These are phyloP conservation scores for Melanogaster broomeanus DNA, from an alignment of 768 basidiomycete species.

Conservation along the genomic window DNA sequence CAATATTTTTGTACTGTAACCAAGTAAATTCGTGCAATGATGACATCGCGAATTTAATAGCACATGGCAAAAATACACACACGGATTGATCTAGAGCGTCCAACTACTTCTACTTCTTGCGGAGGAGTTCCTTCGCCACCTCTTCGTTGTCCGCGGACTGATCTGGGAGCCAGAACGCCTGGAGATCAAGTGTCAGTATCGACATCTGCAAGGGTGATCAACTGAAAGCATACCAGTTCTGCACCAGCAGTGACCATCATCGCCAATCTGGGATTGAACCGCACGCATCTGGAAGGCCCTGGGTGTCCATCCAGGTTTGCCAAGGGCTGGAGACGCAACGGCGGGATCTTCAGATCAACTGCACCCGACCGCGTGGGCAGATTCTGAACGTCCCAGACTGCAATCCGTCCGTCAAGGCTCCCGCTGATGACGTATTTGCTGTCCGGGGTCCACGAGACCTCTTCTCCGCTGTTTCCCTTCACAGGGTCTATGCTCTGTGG, in stretches of 20 bases:
- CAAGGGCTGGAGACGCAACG: constrained; percentile 51
- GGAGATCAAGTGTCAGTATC: constrained; percentile 15
- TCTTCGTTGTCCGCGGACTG: constrained; percentile 68
- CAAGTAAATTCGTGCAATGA: not conserved
- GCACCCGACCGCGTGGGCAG: constrained; percentile 53
- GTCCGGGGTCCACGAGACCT: constrained; percentile 93
- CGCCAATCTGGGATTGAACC: constrained; percentile 84
- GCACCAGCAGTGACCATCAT: constrained; percentile 88
- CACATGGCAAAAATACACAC: not conserved
- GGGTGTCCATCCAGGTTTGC: constrained; percentile 73
- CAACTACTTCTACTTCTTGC: constrained; percentile 40
- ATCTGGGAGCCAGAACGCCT: constrained; percentile 74
- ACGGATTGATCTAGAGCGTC: not conserved
- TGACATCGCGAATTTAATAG: not conserved
- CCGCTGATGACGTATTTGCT: constrained; percentile 89
- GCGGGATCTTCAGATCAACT: constrained; percentile 55
- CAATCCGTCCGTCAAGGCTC: constrained; percentile 80
- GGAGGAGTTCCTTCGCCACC: constrained; percentile 67
- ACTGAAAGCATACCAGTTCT: constrained; percentile 63
- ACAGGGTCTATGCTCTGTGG: constrained; percentile 64
- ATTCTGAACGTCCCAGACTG: constrained; percentile 83
- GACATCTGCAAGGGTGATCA: not conserved
- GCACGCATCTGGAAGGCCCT: constrained; percentile 82
- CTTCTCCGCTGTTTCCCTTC: constrained; percentile 88
- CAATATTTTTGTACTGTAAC: no score